These are phyloP conservation scores for Monascus ruber DNA, from an alignment of 2,329 filamentous ascomycete genomes.

Conservation along the genomic window DNA sequence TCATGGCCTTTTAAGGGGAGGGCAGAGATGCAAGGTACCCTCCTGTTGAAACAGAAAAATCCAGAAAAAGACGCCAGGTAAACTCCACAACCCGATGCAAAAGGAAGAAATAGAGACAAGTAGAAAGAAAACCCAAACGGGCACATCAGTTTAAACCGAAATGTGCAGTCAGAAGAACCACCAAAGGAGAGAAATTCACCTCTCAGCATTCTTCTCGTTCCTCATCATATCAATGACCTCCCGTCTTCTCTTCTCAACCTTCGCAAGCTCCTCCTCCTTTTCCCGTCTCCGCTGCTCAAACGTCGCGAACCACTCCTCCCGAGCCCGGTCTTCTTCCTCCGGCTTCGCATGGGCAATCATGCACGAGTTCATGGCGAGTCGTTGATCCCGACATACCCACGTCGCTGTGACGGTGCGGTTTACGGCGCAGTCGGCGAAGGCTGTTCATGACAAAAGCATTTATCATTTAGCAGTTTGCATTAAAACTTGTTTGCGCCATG, in stretches of 20 bases:
- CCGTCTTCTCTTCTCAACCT: constrained; percentile 27
- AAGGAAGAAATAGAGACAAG: no score
- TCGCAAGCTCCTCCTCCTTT: constrained; percentile 49
- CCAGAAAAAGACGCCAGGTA: no score
- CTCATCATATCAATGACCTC: constrained; percentile 33
- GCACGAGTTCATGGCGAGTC: constrained; percentile 83
- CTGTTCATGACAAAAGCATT: constrained; percentile 34
- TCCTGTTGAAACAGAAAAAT: no score
- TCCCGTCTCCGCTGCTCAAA: constrained; percentile 59
- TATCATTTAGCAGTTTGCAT: no score
- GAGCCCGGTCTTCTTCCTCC: constrained; percentile 72
- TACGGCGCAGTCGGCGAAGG: constrained; percentile 81
- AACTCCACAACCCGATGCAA: no score
- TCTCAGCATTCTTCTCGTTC: constrained; percentile 19
- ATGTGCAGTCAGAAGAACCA: no score
- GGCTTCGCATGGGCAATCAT: constrained; percentile 81
- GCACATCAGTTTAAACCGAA: no score
- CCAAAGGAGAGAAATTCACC: background rate
- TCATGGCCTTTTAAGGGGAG: no score
- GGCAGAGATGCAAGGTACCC: no score
- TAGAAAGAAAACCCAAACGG: no score
- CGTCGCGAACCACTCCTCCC: constrained; percentile 84
- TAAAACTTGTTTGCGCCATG: no score
- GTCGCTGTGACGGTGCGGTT: constrained; percentile 78
- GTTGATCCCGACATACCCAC: constrained; percentile 70